phyloP scores from a whole-genome alignment of 1,139 yeast genomes.

The Saccharomyces hybrid region DNA sequence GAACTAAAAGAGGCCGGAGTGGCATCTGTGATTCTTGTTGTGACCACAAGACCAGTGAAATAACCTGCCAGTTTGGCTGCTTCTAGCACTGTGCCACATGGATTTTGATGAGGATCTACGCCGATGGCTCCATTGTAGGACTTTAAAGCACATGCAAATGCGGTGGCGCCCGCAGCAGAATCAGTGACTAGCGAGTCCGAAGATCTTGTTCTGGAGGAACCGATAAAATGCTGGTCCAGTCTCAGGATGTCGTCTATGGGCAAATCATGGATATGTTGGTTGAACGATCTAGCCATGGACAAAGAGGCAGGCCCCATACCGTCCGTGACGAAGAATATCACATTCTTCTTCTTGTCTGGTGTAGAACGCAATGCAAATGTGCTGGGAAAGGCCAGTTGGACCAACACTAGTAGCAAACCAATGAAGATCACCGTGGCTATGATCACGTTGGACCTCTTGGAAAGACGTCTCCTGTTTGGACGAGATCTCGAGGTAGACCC shows the following conservation, averaged over 20 bases:
- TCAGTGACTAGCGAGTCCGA: constrained; percentile 69
- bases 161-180: constrained; percentile 94
- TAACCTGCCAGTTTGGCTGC: constrained; percentile 75
- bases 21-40: constrained; percentile 77
- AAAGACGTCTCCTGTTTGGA: not conserved
- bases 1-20: constrained; percentile 86
- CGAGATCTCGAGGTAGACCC: not conserved
- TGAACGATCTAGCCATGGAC: constrained; percentile 64
- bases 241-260: constrained; percentile 40
- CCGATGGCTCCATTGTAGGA: constrained; percentile 82
- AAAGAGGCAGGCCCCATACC: constrained; percentile 89
- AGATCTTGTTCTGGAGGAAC: constrained; percentile 73
- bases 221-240: constrained; percentile 62
- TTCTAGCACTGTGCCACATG: constrained; percentile 80
- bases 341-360: constrained; percentile 41
- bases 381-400: not conserved
- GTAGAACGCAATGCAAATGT: not conserved
- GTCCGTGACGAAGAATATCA: constrained; percentile 82
- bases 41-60: constrained; percentile 77
- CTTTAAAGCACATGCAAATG: constrained; percentile 72
- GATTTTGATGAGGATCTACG: constrained; percentile 52
- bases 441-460: not conserved
- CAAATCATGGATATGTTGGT: constrained; percentile 49
- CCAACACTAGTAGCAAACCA: not conserved
- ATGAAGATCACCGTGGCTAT: not conserved